phyloP scores from a whole-genome alignment of 2,329 filamentous ascomycete genomes.

The Ramularia collo-cygni region DNA sequence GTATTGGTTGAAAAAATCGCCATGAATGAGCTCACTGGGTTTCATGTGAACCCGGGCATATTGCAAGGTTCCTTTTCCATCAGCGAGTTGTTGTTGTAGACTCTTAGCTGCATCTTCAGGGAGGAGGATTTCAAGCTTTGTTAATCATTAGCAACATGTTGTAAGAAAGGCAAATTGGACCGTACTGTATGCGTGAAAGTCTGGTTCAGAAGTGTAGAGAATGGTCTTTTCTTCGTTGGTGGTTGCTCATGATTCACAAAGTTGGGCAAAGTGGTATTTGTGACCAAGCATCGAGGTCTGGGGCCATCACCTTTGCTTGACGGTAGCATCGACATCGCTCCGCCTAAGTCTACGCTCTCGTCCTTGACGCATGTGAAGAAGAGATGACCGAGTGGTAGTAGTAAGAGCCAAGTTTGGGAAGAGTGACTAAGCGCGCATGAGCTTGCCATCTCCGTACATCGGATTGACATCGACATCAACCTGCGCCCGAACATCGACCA shows the following conservation, averaged over 20 bases:
- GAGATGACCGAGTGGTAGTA: too few relatives aligned
- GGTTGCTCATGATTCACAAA: constrained; percentile 65
- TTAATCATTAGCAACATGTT: neutral
- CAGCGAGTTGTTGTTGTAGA: constrained; percentile 9
- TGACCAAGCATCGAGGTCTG: constrained; percentile 62
- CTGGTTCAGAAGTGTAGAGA: constrained; percentile 59
- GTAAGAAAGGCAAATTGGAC: neutral
- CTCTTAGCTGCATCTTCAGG: constrained; percentile 36
- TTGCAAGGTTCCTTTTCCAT: constrained; percentile 28
- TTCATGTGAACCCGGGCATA: constrained; percentile 69
- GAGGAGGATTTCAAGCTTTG: constrained; percentile 62
- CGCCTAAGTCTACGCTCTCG: too few relatives aligned
- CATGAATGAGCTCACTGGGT: constrained; percentile 63
- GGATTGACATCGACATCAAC: too few relatives aligned
- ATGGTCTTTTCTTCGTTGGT: constrained; percentile 69
- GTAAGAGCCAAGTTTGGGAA: too few relatives aligned
- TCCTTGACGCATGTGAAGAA: too few relatives aligned
- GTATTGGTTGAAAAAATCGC: constrained; percentile 74
- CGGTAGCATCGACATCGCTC: neutral
- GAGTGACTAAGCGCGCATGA: too few relatives aligned
- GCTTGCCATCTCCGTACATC: too few relatives aligned
- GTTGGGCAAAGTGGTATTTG: constrained; percentile 57
- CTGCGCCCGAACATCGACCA: too few relatives aligned
- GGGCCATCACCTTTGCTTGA: constrained; percentile 11
- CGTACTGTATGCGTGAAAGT: constrained; percentile 60